Evolutionary conservation across 345 rosid genomes (phyloP).

Genomic region (Rhodomyrtus tomentosa): DNA sequence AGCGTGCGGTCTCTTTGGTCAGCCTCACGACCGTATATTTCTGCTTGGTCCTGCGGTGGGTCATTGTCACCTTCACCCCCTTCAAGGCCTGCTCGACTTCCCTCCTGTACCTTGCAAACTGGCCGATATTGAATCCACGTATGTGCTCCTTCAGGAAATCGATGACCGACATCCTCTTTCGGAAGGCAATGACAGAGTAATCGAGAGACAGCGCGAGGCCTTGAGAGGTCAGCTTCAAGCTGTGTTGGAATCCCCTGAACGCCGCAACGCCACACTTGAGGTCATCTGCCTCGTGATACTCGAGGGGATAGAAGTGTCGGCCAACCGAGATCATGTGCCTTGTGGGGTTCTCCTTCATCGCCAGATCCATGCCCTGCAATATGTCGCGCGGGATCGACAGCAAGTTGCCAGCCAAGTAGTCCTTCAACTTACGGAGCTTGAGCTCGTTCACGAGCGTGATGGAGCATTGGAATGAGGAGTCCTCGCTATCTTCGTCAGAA

Average conservation of each 20-base stretch:
- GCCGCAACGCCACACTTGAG: conserved; percentile 54
- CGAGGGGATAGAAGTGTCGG: conserved; percentile 42
- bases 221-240: conserved; percentile 68
- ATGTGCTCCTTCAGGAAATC: conserved; percentile 45
- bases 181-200: conserved; percentile 69
- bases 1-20: conserved; percentile 23
- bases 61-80: conserved; percentile 52
- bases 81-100: conserved; percentile 33
- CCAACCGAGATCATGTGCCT: conserved; percentile 55
- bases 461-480: conserved; percentile 16
- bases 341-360: conserved; percentile 81
- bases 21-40: conserved; percentile 38
- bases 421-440: conserved; percentile 42
- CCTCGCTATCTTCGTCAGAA: conserved; percentile 29
- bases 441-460: conserved; percentile 63
- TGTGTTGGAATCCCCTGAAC: conserved; percentile 58
- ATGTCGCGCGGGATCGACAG: conserved; percentile 52
- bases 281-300: conserved; percentile 14
- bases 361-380: conserved; percentile 85
- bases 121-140: conserved; percentile 7
- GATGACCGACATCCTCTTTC: conserved; percentile 43
- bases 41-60: conserved; percentile 57
- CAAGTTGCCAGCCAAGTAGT: conserved; percentile 32
- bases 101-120: conserved; percentile 10
- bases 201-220: conserved; percentile 65